These are phyloP conservation scores for Pleurotus djamor DNA, from an alignment of 768 basidiomycete genomes.

Conservation along the genomic window DNA sequence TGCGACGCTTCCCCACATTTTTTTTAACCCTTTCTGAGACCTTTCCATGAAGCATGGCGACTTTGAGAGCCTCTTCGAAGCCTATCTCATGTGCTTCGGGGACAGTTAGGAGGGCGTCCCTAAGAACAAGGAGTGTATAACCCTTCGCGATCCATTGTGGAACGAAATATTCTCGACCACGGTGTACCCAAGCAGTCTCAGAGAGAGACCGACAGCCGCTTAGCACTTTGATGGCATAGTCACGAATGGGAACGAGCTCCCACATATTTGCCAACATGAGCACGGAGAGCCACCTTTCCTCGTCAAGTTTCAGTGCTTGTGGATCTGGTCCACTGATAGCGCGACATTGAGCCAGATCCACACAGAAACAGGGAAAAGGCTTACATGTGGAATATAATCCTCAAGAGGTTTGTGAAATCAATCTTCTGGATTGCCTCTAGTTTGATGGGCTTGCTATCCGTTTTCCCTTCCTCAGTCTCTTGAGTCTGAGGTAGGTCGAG, in stretches of 20 bases:
- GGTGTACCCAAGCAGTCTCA: neutral
- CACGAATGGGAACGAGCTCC: constrained; percentile 9
- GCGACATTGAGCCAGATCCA: neutral
- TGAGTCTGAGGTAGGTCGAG: neutral
- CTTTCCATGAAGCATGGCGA: neutral
- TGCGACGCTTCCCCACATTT: too few relatives aligned
- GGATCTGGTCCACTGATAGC: neutral
- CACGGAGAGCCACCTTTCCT: constrained; percentile 8
- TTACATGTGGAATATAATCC: neutral
- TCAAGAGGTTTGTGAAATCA: neutral
- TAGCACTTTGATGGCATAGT: neutral
- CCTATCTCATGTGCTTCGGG: neutral
- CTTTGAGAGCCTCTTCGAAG: neutral
- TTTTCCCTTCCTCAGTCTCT: neutral
- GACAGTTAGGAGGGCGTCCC: neutral
- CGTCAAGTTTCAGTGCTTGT: neutral
- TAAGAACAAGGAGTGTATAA: neutral
- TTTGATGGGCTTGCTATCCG: neutral
- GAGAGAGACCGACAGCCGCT: neutral
- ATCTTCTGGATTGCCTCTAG: neutral
- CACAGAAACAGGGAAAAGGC: neutral
- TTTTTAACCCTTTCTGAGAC: neutral
- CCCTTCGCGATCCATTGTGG: neutral
- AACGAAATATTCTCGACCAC: neutral
- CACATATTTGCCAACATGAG: constrained; percentile 9